phyloP scores from a whole-genome alignment of 495 filamentous ascomycete species.

The Xylaria curta region DNA sequence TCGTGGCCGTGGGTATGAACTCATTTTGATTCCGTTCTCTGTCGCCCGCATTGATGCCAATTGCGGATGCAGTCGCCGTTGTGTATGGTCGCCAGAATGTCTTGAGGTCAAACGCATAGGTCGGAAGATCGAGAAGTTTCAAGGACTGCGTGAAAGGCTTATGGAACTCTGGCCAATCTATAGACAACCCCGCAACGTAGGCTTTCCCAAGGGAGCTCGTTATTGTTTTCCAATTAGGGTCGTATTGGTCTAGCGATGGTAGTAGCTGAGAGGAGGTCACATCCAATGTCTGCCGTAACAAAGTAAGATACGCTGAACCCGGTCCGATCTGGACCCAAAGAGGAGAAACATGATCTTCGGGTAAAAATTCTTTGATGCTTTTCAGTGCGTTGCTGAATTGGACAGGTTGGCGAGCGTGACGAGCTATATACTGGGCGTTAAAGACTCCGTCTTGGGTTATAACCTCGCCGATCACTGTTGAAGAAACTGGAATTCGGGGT shows the following conservation, averaged over 20 bases:
- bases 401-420: constrained; percentile 64
- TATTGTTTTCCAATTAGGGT: constrained; percentile 62
- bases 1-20: constrained; percentile 46
- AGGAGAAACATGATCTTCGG: constrained; percentile 38
- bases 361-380: constrained; percentile 38
- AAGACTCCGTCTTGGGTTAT: constrained; percentile 49
- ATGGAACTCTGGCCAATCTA: constrained; percentile 72
- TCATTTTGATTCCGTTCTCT: not conserved
- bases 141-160: constrained; percentile 60
- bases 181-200: constrained; percentile 58
- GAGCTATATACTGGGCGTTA: constrained; percentile 45
- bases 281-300: constrained; percentile 62
- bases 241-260: constrained; percentile 38
- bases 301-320: constrained; percentile 59
- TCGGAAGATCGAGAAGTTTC: constrained; percentile 63
- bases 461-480: constrained; percentile 61
- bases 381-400: constrained; percentile 62
- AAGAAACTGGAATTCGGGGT: constrained; percentile 63
- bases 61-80: constrained; percentile 47
- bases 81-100: constrained; percentile 71
- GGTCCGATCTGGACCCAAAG: constrained; percentile 61
- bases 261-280: constrained; percentile 47
- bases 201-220: constrained; percentile 55
- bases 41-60: constrained; percentile 59
- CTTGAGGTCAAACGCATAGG: constrained; percentile 70